phyloP scores from a whole-genome alignment of 2,329 filamentous ascomycete species.

The Claviceps sp. region DNA sequence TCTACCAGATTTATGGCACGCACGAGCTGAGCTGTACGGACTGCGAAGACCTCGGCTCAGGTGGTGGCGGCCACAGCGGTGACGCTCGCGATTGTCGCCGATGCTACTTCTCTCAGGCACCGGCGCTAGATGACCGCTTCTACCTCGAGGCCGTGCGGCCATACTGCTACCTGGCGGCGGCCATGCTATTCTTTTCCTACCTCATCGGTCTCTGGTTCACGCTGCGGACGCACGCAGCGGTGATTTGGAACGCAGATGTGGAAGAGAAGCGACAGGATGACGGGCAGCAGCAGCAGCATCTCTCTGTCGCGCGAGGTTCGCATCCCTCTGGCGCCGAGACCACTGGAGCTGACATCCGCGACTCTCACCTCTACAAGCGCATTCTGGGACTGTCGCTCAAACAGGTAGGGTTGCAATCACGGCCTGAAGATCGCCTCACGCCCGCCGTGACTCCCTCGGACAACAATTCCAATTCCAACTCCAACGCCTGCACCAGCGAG shows the following conservation, averaged over 20 bases:
- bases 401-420: conserved; percentile 57
- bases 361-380: conserved; percentile 82
- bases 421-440: conserved; percentile 32
- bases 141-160: conserved; percentile 83
- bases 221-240: conserved; percentile 83
- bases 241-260: conserved; percentile 84
- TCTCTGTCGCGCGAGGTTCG: conserved; percentile 20
- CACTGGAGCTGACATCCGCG: conserved; percentile 58
- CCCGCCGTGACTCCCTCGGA: conserved; percentile 20
- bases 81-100: conserved; percentile 66
- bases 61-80: conserved; percentile 19
- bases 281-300: conserved; percentile 23
- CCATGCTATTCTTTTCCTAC: conserved; percentile 82
- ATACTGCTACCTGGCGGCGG: conserved; percentile 80
- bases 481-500: conserved; percentile 19
- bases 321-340: conserved; percentile 30
- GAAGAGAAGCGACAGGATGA: conserved; percentile 63
- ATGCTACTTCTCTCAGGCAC: conserved; percentile 85
- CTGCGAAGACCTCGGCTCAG: conserved; percentile 33
- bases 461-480: conserved; percentile 26
- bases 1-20: conserved; percentile 97
- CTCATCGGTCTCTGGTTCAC: conserved; percentile 92
- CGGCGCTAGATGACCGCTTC: conserved; percentile 74
- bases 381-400: conserved; percentile 84
- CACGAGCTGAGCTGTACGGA: conserved; percentile 83